Percentiles rank a stretch among this genome's conserved stretches.
Conservation (phyloP, 1,139 yeast species). For the Geotrichum reessii region DNA sequence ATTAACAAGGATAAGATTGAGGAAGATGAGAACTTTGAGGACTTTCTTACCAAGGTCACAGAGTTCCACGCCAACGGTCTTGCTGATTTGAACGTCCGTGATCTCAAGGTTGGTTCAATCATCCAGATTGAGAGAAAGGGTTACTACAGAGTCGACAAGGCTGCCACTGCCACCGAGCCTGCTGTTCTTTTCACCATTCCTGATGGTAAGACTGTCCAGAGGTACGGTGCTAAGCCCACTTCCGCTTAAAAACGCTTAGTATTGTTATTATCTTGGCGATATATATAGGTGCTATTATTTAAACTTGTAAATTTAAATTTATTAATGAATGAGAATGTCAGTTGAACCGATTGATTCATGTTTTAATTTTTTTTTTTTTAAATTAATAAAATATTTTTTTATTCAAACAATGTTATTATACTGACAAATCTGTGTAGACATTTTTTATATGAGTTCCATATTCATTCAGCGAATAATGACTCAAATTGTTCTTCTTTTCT, state of each 20-base stretch:
- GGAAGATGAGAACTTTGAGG: conserved; percentile 91
- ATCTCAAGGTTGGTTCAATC: conserved; percentile 76
- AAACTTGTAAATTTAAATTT: not conserved
- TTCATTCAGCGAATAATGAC: too few relatives aligned
- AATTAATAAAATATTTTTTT: too few relatives aligned
- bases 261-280: not conserved
- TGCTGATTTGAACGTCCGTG: conserved; percentile 75
- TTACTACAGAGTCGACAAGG: conserved; percentile 76
- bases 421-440: too few relatives aligned
- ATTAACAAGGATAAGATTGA: conserved; percentile 94
- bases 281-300: not conserved
- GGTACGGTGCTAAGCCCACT: conserved; percentile 62
- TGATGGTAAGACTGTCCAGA: conserved; percentile 87
- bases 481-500: too few relatives aligned
- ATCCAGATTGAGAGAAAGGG: conserved; percentile 98
- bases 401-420: too few relatives aligned
- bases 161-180: conserved; percentile 40
- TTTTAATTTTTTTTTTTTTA: not conserved
- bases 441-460: too few relatives aligned
- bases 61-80: conserved; percentile 74
- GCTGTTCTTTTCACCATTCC: conserved; percentile 90
- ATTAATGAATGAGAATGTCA: not conserved
- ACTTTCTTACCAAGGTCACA: conserved; percentile 82
- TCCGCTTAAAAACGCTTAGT: conserved; percentile 7
- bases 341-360: not conserved